Conservation (phyloP, 192 early-diverging fungal genomes). For the Coemansia sp. region DNA sequence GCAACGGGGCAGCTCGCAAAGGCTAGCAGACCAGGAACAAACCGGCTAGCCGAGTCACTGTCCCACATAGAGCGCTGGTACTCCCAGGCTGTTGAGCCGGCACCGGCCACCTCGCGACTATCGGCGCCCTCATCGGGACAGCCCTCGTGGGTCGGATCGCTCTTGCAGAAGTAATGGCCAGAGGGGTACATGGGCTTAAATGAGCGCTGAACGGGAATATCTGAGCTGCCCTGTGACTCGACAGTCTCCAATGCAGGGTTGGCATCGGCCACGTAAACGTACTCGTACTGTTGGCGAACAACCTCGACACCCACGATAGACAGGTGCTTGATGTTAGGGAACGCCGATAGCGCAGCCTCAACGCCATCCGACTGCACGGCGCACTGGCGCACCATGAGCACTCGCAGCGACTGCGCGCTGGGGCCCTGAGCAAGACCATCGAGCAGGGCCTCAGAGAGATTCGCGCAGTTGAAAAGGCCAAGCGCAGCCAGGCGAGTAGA, state of each 20-base stretch:
- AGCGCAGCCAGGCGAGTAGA: slow-evolving; percentile 27
- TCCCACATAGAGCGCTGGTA: slow-evolving; percentile 17
- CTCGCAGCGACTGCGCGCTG: slow-evolving; percentile 25
- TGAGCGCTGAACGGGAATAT: slow-evolving; percentile 12
- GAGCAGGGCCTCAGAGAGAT: slow-evolving; percentile 22
- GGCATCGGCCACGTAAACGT: slow-evolving; percentile 5
- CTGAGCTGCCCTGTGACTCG: neutral
- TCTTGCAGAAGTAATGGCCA: slow-evolving; percentile 33
- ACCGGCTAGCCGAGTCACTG: slow-evolving; percentile 19
- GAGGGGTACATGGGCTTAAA: slow-evolving; percentile 34
- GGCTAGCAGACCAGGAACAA: slow-evolving; percentile 45
- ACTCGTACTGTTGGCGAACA: slow-evolving; percentile 37
- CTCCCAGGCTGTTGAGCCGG: neutral
- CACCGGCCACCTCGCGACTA: neutral
- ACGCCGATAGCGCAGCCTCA: slow-evolving; percentile 26
- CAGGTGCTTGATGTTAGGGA: slow-evolving; percentile 29
- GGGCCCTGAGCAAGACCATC: slow-evolving; percentile 20
- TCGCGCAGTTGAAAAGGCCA: slow-evolving; percentile 30
- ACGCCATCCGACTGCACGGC: slow-evolving; percentile 44
- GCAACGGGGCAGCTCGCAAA: slow-evolving; percentile 16
- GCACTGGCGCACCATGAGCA: slow-evolving; percentile 30
- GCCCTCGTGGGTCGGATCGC: slow-evolving; percentile 9
- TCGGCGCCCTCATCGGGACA: slow-evolving; percentile 2
- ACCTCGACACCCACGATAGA: slow-evolving; percentile 32
- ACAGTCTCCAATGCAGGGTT: neutral